Evolutionary conservation across 169 alveolate species (phyloP).

Genomic region (Babesia divergens): DNA sequence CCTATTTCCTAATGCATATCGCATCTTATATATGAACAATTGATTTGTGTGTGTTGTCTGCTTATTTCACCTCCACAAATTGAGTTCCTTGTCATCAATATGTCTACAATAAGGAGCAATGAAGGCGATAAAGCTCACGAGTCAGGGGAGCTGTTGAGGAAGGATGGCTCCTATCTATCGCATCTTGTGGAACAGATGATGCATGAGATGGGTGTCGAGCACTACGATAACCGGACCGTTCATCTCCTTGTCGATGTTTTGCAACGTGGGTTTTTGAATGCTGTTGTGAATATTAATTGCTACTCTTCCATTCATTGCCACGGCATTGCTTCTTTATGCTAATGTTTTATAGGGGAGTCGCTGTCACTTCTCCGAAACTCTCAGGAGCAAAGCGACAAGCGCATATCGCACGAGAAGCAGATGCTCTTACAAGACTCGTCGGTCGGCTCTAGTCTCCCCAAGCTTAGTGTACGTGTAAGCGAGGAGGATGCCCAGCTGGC

Average conservation of each 20-base stretch:
- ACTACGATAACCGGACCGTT: constrained; percentile 36
- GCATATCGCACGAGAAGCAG: constrained; percentile 46
- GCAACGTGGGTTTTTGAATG: constrained; percentile 34
- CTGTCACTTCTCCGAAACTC: constrained; percentile 26
- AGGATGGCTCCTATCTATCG: constrained; percentile 39
- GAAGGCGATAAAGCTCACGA: neutral
- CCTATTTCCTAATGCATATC: too few relatives aligned
- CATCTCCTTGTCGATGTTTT: constrained; percentile 62
- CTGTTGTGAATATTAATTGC: neutral
- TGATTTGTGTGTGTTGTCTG: too few relatives aligned
- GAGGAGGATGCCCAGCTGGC: constrained; percentile 68
- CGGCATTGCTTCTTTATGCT: neutral
- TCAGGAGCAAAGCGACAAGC: constrained; percentile 49
- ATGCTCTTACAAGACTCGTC: constrained; percentile 21
- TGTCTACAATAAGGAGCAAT: neutral
- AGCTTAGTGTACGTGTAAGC: constrained; percentile 37
- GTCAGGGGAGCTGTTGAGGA: constrained; percentile 3
- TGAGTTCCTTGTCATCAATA: neutral
- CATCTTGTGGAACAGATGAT: constrained; percentile 43
- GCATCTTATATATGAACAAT: too few relatives aligned
- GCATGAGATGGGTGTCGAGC: constrained; percentile 29
- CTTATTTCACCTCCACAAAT: neutral
- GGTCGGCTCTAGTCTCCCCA: constrained; percentile 3
- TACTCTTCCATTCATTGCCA: neutral
- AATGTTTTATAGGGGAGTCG: constrained; percentile 40